A percentile compares a stretch with the other conserved stretches of the same genome.
Conservation (phyloP, 257 asterid genomes). For the Craterostigma plantagineum region DNA sequence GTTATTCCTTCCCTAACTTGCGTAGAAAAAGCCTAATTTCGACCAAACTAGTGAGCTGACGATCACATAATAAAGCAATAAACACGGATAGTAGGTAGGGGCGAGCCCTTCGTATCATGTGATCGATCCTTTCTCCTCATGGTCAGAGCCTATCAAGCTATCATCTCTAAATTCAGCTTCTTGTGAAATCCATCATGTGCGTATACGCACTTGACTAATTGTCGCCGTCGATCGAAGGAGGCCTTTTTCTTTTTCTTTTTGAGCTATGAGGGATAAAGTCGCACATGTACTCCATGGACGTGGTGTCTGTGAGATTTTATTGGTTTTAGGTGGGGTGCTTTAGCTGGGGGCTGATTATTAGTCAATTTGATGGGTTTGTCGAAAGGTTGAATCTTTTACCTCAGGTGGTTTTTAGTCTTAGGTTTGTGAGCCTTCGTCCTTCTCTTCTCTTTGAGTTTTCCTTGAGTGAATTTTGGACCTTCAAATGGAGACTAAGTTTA, state of each 20-base stretch:
- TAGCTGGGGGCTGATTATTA: constrained; percentile 13
- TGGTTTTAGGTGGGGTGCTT: constrained; percentile 19
- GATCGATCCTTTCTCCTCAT: no score
- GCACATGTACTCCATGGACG: constrained; percentile 24
- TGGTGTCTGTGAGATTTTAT: constrained; percentile 15
- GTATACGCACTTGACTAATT: no score
- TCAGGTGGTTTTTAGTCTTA: constrained; percentile 3
- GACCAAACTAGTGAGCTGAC: no score
- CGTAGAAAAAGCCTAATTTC: no score
- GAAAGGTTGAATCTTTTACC: not conserved
- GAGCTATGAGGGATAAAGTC: constrained; percentile 5
- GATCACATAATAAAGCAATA: no score
- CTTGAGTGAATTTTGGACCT: constrained; percentile 1
- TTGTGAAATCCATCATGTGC: no score
- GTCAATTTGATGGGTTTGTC: not conserved
- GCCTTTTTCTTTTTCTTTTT: not conserved
- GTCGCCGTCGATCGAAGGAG: no score
- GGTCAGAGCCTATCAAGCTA: no score
- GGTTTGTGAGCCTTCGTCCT: not conserved
- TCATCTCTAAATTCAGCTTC: no score
- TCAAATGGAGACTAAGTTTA: constrained; percentile 21
- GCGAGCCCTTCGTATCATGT: no score
- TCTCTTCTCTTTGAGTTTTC: not conserved
- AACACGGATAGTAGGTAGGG: no score
- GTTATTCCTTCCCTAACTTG: no score